Percentiles rank a stretch among this genome's conserved stretches.
phyloP scores from a whole-genome alignment of 176 grass and related monocot genomes.

The Areca catechu region DNA sequence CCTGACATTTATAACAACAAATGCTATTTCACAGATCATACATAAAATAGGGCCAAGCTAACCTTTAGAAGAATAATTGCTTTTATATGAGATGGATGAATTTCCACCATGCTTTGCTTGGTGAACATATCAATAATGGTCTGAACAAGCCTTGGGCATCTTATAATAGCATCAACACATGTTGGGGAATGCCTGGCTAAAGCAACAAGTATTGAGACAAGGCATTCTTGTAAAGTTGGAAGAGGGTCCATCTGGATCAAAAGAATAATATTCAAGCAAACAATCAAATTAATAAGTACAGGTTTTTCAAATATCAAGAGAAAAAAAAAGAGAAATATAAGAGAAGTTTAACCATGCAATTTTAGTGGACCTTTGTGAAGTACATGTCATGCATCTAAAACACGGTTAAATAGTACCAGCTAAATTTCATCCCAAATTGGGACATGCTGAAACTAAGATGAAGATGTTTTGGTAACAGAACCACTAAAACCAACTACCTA shows the following conservation, averaged over 20 bases:
- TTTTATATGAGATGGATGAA: conserved; percentile 53
- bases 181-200: conserved; percentile 85
- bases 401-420: too few relatives aligned
- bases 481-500: too few relatives aligned
- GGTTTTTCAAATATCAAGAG: conserved; percentile 14
- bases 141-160: conserved; percentile 62
- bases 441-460: too few relatives aligned
- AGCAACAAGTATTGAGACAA: conserved; percentile 72
- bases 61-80: conserved; percentile 74
- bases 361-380: too few relatives aligned
- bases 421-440: too few relatives aligned
- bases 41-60: conserved; percentile 1
- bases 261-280: conserved; percentile 1
- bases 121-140: conserved; percentile 53
- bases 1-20: too few relatives aligned
- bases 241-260: conserved; percentile 67
- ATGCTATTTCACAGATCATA: too few relatives aligned
- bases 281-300: too few relatives aligned
- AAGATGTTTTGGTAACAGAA: too few relatives aligned
- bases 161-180: conserved; percentile 74
- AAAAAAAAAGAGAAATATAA: conserved; percentile 15
- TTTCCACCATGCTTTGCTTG: conserved; percentile 43
- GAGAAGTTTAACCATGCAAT: too few relatives aligned
- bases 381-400: too few relatives aligned
- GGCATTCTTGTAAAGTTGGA: conserved; percentile 65